Evolutionary conservation across 257 asterid species (phyloP), one percentile per base, ranked within the genome.

Genomic region (Thymus mandschuricus): DNA sequence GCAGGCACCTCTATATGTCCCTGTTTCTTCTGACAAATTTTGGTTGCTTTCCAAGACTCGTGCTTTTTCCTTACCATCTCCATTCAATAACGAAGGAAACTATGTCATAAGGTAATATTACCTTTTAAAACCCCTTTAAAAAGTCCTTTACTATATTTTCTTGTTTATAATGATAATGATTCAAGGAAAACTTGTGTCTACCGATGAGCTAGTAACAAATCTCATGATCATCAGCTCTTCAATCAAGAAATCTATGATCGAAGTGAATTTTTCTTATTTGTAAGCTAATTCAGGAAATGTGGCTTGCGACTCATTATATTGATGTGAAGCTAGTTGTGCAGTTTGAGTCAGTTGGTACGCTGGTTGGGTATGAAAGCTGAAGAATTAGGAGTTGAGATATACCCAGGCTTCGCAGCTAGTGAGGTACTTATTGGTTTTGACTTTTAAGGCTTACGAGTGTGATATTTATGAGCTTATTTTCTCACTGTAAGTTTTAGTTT

Each of bases 331-430:
- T 81, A 60, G 68, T 76, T 43, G 48, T 85, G 73, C 89, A 95
- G 99, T 81, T 85, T 95, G 87, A 89, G 98, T 83, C 97, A 92
- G 80, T 73, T 95, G 56, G 98, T 95, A 29, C 88, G 94, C 40
- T 95, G 99, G 99, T 72, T 95, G 90, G 98, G 92, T 70, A 57
- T 60, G 77, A 92, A 92, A 85, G 99, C 99, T 78, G 99, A 95
- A 89, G 97, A 95, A 76, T 69, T 95, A 83, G 99, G 98, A 79
- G 89, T 92, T 61, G 98, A 95, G 81, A 88, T 95, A 79, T 95
- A 95, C 84, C 97, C 99, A 9, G 99, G 99, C 63, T 95, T 95
- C 81, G 98, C 99, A 70, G 99, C 98, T 78, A 86, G 92, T 78
- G 99, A 95, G 99, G 99, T 95, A 78, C 44, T 74, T 62, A 66